Evolutionary conservation across 2,329 filamentous ascomycete species (phyloP).

Genomic region (Talaromyces albobiverticillius): DNA sequence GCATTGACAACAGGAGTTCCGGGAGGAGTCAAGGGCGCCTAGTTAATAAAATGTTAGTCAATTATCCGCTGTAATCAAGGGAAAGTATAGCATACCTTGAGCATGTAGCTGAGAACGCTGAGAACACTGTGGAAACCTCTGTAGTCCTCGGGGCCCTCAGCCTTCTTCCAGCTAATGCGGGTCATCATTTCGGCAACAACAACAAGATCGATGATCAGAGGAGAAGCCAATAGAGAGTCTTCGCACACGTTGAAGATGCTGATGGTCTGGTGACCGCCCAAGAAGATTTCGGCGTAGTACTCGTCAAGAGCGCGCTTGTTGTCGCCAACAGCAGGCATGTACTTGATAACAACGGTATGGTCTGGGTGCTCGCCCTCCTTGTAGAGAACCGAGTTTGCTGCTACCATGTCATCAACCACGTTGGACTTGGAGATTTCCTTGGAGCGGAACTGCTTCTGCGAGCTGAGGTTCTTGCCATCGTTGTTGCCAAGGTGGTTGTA

Average conservation of each 20-base stretch:
- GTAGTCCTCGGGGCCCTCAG: slow-evolving; percentile 64
- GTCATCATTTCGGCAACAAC: slow-evolving; percentile 97
- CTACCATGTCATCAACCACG: slow-evolving; percentile 99
- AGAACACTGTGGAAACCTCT: slow-evolving; percentile 96
- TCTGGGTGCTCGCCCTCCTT: slow-evolving; percentile 90
- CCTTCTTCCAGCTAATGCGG: slow-evolving; percentile 89
- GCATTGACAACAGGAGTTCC: slow-evolving; percentile 95
- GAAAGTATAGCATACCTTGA: slow-evolving; percentile 54
- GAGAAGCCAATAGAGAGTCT: slow-evolving; percentile 92
- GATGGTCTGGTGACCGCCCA: slow-evolving; percentile 97
- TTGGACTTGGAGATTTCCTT: slow-evolving; percentile 99
- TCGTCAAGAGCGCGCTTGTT: slow-evolving; percentile 98
- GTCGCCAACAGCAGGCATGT: slow-evolving; percentile 98
- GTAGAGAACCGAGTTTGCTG: slow-evolving; percentile 89
- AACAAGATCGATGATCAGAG: slow-evolving; percentile 94
- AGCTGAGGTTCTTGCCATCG: slow-evolving; percentile 97
- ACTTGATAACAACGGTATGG: slow-evolving; percentile 99
- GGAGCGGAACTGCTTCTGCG: slow-evolving; percentile 96
- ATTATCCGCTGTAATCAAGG: not conserved
- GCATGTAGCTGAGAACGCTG: slow-evolving; percentile 98
- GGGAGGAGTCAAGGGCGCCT: slow-evolving; percentile 89
- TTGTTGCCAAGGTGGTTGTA: slow-evolving; percentile 99
- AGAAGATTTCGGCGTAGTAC: slow-evolving; percentile 99
- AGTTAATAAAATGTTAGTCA: slow-evolving; percentile 5
- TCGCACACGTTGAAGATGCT: slow-evolving; percentile 98